These are phyloP conservation scores for Striga hermonthica DNA, from an alignment of 305 asterid species.

Conservation along the genomic window DNA sequence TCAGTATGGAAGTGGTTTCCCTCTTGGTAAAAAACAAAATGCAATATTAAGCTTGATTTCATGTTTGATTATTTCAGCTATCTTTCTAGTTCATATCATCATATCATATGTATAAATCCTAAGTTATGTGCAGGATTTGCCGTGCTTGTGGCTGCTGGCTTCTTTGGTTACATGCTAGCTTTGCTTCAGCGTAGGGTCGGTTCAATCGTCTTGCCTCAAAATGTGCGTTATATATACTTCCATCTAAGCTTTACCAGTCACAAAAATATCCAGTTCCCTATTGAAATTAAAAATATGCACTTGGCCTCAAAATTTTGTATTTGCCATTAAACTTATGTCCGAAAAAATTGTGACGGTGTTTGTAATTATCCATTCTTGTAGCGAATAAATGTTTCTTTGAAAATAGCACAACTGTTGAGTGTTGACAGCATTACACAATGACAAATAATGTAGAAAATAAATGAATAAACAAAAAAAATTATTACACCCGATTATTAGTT, in stretches of 20 bases:
- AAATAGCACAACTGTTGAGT: background rate
- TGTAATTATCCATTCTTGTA: too few species aligned
- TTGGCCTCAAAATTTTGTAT: too few species aligned
- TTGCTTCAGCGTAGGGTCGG: conserved; percentile 72
- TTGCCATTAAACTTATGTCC: too few species aligned
- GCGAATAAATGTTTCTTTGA: background rate
- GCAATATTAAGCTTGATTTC: conserved; percentile 8
- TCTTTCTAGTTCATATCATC: background rate
- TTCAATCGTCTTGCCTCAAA: conserved; percentile 58
- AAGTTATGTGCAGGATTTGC: conserved; percentile 37
- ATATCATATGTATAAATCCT: background rate
- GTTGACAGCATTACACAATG: too few species aligned
- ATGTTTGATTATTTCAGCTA: conserved; percentile 11
- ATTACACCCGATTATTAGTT: conserved; percentile 2
- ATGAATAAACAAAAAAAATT: too few species aligned
- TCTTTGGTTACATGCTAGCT: conserved; percentile 94
- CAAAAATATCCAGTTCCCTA: background rate
- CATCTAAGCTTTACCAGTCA: background rate
- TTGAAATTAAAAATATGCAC: background rate
- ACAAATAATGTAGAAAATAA: too few species aligned
- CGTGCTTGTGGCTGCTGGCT: conserved; percentile 61
- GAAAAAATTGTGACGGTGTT: too few species aligned
- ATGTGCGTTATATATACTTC: conserved; percentile 40
- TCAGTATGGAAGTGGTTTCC: conserved; percentile 90
- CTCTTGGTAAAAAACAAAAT: conserved; percentile 50